phyloP scores from a whole-genome alignment of 2,329 filamentous ascomycete genomes.

The Penicillium sp. region DNA sequence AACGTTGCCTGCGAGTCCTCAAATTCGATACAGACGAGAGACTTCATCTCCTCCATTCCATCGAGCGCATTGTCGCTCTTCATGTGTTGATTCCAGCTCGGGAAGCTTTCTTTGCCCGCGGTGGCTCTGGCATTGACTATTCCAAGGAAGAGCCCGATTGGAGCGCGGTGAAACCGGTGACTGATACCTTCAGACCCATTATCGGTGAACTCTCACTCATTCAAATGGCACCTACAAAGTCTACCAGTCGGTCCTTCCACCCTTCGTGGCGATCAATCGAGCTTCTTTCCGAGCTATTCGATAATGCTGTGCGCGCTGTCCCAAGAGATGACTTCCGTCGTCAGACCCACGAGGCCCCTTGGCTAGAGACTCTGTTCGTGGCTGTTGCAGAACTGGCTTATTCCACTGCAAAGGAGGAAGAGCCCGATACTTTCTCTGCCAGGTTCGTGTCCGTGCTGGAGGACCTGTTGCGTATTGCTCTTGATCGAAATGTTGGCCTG shows the following conservation, averaged over 20 bases:
- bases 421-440: constrained; percentile 25
- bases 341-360: constrained; percentile 49
- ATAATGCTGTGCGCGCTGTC: constrained; percentile 49
- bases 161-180: constrained; percentile 38
- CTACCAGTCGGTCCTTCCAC: constrained; percentile 14
- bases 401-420: constrained; percentile 35
- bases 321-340: constrained; percentile 46
- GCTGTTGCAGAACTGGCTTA: constrained; percentile 43
- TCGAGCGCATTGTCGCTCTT: constrained; percentile 42
- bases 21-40: constrained; percentile 35
- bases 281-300: constrained; percentile 46
- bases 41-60: constrained; percentile 32
- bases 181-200: constrained; percentile 38
- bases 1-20: constrained; percentile 29
- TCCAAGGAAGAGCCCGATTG: constrained; percentile 37
- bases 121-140: constrained; percentile 37
- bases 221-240: constrained; percentile 6
- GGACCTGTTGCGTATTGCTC: constrained; percentile 40
- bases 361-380: constrained; percentile 53
- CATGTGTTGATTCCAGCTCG: constrained; percentile 46
- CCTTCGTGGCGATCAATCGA: constrained; percentile 33
- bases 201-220: constrained; percentile 30
- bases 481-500: constrained; percentile 41
- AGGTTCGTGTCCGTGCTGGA: constrained; percentile 39
- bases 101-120: constrained; percentile 38